Evolutionary conservation across 257 asterid genomes (phyloP), one percentile per base, ranked within the genome.

Genomic region (Scutellaria galericulata): DNA sequence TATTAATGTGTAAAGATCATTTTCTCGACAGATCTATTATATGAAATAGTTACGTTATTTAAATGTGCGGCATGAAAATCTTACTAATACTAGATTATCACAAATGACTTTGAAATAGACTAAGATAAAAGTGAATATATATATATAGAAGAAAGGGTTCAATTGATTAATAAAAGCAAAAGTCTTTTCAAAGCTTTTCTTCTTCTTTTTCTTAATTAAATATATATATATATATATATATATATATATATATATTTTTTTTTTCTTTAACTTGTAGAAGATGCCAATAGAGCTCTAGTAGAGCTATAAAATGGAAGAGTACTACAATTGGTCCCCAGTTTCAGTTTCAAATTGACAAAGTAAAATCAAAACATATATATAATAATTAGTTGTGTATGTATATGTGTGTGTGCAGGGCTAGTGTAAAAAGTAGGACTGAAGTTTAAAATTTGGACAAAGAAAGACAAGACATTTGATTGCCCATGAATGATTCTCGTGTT

Each of bases 401-500:
- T n/a, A 7, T 39, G 11, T 40, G 20, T 40, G 20, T 57, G 52
- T 44, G 78, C 68, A 74, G 75, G 75, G 75, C 64, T 40, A 72
- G 72, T 45, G 74, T 59, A 51, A 70, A 74, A 74, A 56, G 77
- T 70, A 14, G 70, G 74, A 72, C 44, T 48, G 72, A 50, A 68
- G 53, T 72, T 31, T 18, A 48, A 35, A 79, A 35, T 22, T 42
- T 39, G 59, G 22, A 54, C 39, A 73, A 47, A 68, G 48, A 48
- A 74, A 69, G 85, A 73, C 80, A 69, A 64, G 80, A 77, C 80
- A 70, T 74, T 77, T 77, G 80, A 77, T 77, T 78, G 70, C 57
- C 73, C 75, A 66, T 67, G 70, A 67, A 75, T 53, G 6, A 31
- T 63, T 63, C 71, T 68, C 65, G 76, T 71, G 59, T 44, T 50